These are phyloP conservation scores for Suillus weaverae DNA, from an alignment of 768 basidiomycete genomes.

Conservation along the genomic window DNA sequence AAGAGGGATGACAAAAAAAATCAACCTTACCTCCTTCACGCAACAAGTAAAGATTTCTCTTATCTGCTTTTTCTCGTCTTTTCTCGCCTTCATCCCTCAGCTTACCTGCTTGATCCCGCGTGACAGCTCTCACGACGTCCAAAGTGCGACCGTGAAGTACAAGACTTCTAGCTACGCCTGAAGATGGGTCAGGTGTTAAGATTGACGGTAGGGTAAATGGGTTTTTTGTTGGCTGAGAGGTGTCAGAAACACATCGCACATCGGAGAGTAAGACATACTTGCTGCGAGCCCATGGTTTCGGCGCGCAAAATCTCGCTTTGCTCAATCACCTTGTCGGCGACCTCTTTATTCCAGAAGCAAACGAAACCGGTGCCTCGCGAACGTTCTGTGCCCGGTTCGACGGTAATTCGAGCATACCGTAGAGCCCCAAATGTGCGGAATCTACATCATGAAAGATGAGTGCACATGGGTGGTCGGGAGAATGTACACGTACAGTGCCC, in stretches of 20 bases:
- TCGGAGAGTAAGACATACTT: slow-evolving; percentile 29
- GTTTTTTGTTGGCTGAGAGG: slow-evolving; percentile 62
- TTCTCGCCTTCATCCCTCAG: slow-evolving; percentile 88
- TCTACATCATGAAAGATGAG: slow-evolving; percentile 39
- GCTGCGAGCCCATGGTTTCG: slow-evolving; percentile 55
- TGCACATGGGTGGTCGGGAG: background rate
- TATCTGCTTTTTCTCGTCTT: slow-evolving; percentile 85
- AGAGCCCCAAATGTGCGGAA: slow-evolving; percentile 92
- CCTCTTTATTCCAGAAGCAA: slow-evolving; percentile 93
- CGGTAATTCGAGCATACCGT: slow-evolving; percentile 88
- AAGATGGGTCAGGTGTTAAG: slow-evolving; percentile 91
- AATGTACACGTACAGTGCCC: slow-evolving; percentile 61
- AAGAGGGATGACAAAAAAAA: background rate
- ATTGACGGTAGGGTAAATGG: slow-evolving; percentile 88
- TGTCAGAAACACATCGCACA: slow-evolving; percentile 1
- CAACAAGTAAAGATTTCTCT: slow-evolving; percentile 92
- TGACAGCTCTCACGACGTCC: slow-evolving; percentile 88
- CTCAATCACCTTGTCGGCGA: slow-evolving; percentile 81
- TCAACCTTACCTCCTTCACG: slow-evolving; percentile 83
- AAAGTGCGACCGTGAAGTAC: slow-evolving; percentile 92
- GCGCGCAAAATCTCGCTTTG: slow-evolving; percentile 72
- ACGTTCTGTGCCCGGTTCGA: slow-evolving; percentile 80
- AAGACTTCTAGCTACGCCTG: slow-evolving; percentile 74
- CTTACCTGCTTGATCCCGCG: slow-evolving; percentile 82
- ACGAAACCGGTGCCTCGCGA: slow-evolving; percentile 96